Evolutionary conservation across 225 moss, liverwort and hornwort species (phyloP), one percentile per base, ranked within the genome.

Genomic region (Sphagnum contortum): DNA sequence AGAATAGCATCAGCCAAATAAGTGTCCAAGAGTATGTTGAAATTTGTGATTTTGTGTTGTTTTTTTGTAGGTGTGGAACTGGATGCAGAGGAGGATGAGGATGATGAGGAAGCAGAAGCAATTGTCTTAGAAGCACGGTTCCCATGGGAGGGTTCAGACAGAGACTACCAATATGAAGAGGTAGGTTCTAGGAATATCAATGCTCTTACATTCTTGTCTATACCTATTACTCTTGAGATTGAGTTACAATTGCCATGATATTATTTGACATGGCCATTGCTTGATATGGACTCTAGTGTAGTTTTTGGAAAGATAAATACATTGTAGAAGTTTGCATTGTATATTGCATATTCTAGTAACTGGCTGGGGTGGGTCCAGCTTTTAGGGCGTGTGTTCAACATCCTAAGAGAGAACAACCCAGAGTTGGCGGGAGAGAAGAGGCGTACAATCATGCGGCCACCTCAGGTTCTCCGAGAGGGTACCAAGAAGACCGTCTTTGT

Each of bases 401-500:
- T 92, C 61, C 65, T 92, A 62, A 85, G 92, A 57, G 89, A 92
- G 65, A 92, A 92, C 80, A 92, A 92, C 73, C 92, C 92, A 63
- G 92, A 92, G 78, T 66, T 92, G 59, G 90, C 92, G 3, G 87
- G 87, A 57, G 92, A 92, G 74, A 92, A 89, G 81, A 77, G 87
- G 55, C 75, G 89, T 64, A 89, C 92, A 6, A 87, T 92, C 48
- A 89, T 92, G 92, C 81, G 89, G 67, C 92, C 89, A 9, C 92
- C 92, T 63, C 92, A 92, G 78, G 89, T 92, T 72, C 92, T 92
- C 56, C 85, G 92, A 70, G 92, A 92, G 78, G 92, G 92, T 62
- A 92, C 89, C 0, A 92, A 92, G 75, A 92, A 92, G 66, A 92
- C 92, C 4, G 87, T 92, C n/a, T 92, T 92, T 64, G 92, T 88